Base-by-base conservation (phyloP, 169 alveolate genomes). In the Eimeria brunetti region DNA sequence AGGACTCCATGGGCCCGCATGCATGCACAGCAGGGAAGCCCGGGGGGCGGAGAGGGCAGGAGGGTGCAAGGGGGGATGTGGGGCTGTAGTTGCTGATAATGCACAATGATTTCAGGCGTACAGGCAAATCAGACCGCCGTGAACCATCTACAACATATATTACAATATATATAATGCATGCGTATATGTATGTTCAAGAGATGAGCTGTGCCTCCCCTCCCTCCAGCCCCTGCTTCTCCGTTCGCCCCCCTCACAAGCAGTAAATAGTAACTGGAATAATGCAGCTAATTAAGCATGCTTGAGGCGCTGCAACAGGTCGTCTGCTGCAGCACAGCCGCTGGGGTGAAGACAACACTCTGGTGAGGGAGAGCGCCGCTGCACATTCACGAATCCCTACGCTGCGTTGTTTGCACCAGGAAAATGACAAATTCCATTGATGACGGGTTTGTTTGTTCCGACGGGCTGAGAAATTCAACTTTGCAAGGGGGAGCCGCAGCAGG, bases 1-100 rank as follows among this genome's bases (percentile, higher is more conserved):
- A 24, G 53, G 91, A 56, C 18, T 18, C 78, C 91, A 84, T 84
- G 85, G 85, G 38, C 16, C 38, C 60, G 85, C 85, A 44, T 75
- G 85, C 85, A 75, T 69, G 49, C 49, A 33, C 78, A 69, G 49
- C 78, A 0, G 73, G 4, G 38, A 27, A 24, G 73, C 3, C n/a
- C n/a, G n/a, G n/a, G n/a, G n/a, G n/a, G n/a, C n/a, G n/a, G n/a
- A n/a, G n/a, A n/a, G n/a, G n/a, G n/a, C n/a, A n/a, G n/a, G n/a
- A n/a, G n/a, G n/a, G n/a, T n/a, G n/a, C n/a, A n/a, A n/a, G n/a
- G n/a, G n/a, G n/a, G n/a, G n/a, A n/a, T n/a, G n/a, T n/a, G n/a
- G n/a, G n/a, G n/a, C n/a, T n/a, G n/a, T n/a, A n/a, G n/a, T n/a
- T 69, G 27, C 49, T 69, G 78, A 44, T 69, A 69, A 30, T 33